Conservation (phyloP, 352 stramenopile genomes). For the Phytophthora brassicae region DNA sequence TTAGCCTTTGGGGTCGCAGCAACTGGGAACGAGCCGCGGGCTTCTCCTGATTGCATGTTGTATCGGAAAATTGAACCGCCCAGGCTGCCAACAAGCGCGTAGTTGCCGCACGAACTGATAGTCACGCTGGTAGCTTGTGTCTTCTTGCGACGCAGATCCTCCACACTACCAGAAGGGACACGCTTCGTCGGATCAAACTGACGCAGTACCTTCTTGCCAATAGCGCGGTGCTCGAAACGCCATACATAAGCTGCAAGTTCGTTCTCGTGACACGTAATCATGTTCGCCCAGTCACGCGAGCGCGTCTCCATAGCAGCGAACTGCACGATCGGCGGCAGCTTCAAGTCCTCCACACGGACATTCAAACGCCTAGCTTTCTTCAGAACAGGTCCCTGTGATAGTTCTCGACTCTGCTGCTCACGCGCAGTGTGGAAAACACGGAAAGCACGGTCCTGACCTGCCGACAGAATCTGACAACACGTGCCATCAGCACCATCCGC, state of each 20-base stretch:
- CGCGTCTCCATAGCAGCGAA: conserved; percentile 92
- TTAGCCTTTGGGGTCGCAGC: conserved; percentile 65
- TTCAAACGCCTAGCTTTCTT: conserved; percentile 91
- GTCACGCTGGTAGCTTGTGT: conserved; percentile 69
- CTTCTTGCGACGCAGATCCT: conserved; percentile 65
- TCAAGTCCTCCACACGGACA: conserved; percentile 82
- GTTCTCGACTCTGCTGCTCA: conserved; percentile 88
- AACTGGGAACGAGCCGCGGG: conserved; percentile 89
- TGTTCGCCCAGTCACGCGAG: conserved; percentile 91
- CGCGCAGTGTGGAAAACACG: conserved; percentile 91
- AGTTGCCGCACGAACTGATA: conserved; percentile 94
- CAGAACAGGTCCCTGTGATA: conserved; percentile 90
- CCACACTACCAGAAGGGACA: conserved; percentile 53
- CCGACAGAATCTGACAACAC: conserved; percentile 89
- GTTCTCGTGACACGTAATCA: conserved; percentile 94
- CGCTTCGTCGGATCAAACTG: conserved; percentile 83
- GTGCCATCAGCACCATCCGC: conserved; percentile 84
- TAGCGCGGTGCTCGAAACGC: conserved; percentile 91
- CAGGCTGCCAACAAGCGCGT: conserved; percentile 91
- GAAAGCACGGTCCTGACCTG: conserved; percentile 89
- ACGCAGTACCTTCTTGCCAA: conserved; percentile 91
- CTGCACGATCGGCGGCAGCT: conserved; percentile 91
- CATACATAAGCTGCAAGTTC: conserved; percentile 94
- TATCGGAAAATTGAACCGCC: conserved; percentile 94
- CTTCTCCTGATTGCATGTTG: conserved; percentile 95